Conservation (phyloP, 495 filamentous ascomycete species). For the Poronia punctata region DNA sequence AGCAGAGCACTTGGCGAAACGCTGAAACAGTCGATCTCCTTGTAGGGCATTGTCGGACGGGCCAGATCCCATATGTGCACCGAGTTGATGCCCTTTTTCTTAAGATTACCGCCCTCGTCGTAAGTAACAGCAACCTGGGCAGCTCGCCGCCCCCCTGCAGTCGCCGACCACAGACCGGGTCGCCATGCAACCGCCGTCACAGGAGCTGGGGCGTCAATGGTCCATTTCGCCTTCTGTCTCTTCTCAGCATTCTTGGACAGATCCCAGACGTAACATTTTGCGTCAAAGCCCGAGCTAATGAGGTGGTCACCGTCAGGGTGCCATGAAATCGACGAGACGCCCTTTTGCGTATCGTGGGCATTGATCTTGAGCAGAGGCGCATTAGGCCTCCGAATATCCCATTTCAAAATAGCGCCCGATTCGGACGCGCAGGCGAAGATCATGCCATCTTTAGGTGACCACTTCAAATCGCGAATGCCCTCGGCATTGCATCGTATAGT, state of each 20-base stretch:
- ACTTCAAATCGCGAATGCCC: constrained; percentile 77
- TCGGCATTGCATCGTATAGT: constrained; percentile 55
- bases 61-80: constrained; percentile 93
- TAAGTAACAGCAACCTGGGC: constrained; percentile 49
- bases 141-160: constrained; percentile 54
- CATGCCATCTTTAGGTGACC: constrained; percentile 78
- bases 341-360: constrained; percentile 64
- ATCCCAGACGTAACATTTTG: constrained; percentile 87
- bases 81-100: constrained; percentile 54
- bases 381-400: constrained; percentile 42
- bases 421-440: constrained; percentile 89
- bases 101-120: constrained; percentile 37
- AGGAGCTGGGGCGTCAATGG: constrained; percentile 50
- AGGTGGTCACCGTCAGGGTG: constrained; percentile 91
- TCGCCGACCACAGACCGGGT: constrained; percentile 66
- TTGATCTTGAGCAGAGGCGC: constrained; percentile 61
- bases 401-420: constrained; percentile 61
- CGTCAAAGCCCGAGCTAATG: constrained; percentile 75
- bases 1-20: constrained; percentile 66
- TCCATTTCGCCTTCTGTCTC: constrained; percentile 68
- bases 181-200: constrained; percentile 81
- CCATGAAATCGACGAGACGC: constrained; percentile 83
- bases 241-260: constrained; percentile 69
- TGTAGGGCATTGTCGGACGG: constrained; percentile 75
- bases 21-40: constrained; percentile 73